phyloP scores from a whole-genome alignment of 768 basidiomycete species.

The Mycena polygramma region DNA sequence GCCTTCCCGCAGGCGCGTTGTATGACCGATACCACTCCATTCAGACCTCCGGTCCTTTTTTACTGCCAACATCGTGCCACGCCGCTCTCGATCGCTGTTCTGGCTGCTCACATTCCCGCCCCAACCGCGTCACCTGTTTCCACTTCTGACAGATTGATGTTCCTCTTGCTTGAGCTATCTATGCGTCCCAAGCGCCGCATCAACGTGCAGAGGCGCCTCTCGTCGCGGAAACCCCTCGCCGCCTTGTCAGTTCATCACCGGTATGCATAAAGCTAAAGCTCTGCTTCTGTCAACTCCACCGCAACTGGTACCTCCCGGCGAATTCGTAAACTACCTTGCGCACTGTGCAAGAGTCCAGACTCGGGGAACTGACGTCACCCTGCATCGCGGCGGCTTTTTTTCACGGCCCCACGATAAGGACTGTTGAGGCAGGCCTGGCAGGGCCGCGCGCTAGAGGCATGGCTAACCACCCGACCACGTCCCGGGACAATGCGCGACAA shows the following conservation, averaged over 20 bases:
- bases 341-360: not conserved
- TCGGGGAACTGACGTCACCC: constrained; percentile 12
- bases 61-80: not conserved
- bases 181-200: not conserved
- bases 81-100: not conserved
- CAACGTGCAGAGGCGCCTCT: not conserved
- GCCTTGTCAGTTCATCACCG: not conserved
- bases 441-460: constrained; percentile 9
- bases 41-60: not conserved
- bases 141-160: constrained; percentile 12
- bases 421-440: not conserved
- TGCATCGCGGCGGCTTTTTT: not conserved
- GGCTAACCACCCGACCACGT: constrained; percentile 7
- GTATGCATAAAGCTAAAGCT: constrained; percentile 19
- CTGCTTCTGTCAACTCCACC: not conserved
- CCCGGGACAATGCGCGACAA: not conserved
- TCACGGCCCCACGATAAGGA: constrained; percentile 19
- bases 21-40: not conserved
- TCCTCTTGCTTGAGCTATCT: not conserved
- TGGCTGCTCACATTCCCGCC: constrained; percentile 13
- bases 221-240: constrained; percentile 12
- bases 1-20: constrained; percentile 21
- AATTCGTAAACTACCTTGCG: not conserved
- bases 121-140: constrained; percentile 19
- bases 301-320: too few relatives aligned